Conservation (phyloP, 495 filamentous ascomycete genomes). For the Pseudoneurospora amorphoporcata region DNA sequence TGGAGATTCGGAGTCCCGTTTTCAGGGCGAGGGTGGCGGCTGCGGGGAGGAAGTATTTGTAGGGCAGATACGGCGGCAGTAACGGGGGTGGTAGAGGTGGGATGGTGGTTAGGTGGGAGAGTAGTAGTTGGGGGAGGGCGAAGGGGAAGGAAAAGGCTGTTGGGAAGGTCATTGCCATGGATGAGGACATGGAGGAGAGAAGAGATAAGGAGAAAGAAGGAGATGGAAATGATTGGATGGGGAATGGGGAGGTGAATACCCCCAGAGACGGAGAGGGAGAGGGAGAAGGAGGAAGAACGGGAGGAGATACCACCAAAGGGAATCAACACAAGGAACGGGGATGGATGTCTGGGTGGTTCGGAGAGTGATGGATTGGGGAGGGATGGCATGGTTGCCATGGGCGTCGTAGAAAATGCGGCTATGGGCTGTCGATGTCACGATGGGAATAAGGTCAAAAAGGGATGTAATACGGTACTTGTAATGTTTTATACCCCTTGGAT, state of each 20-base stretch:
- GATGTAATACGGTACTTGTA: neutral
- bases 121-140: neutral
- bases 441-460: neutral
- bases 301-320: neutral
- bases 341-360: neutral
- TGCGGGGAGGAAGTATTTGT: constrained; percentile 90
- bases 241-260: neutral
- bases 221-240: neutral
- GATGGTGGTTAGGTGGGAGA: neutral
- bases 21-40: constrained; percentile 72
- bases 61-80: neutral
- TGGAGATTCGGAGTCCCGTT: constrained; percentile 72
- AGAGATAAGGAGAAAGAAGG: neutral
- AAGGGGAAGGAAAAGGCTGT: neutral
- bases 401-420: neutral
- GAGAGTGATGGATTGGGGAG: neutral
- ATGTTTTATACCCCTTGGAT: neutral
- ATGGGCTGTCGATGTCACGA: neutral
- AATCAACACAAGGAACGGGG: neutral
- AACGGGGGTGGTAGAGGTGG: neutral
- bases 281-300: too few relatives aligned
- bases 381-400: neutral
- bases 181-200: neutral
- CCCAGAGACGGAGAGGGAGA: neutral
- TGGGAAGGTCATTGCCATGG: neutral